These are phyloP conservation scores for Mortierella alpina DNA, from an alignment of 192 early-diverging fungal species.

Conservation along the genomic window DNA sequence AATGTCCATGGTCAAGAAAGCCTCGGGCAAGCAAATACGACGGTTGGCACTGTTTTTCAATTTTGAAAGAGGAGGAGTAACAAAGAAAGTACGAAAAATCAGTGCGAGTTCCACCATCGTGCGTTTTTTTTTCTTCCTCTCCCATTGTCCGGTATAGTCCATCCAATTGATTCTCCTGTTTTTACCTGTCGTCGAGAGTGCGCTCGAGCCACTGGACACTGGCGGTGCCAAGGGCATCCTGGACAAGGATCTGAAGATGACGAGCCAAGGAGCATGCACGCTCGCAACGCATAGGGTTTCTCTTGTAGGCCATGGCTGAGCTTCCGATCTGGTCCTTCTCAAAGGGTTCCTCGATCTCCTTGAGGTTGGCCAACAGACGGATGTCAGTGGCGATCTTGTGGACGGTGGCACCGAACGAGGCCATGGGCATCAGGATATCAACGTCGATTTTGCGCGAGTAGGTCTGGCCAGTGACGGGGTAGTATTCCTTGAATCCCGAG, in stretches of 20 bases:
- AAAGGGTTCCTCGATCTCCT: slow-evolving; percentile 99
- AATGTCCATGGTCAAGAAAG: slow-evolving; percentile 97
- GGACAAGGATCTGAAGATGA: slow-evolving; percentile 92
- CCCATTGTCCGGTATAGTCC: not conserved
- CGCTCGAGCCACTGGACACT: slow-evolving; percentile 98
- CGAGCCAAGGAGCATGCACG: slow-evolving; percentile 95
- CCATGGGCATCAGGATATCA: slow-evolving; percentile 86
- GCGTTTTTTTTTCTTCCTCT: not conserved
- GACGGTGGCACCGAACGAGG: slow-evolving; percentile 94
- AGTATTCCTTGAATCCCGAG: slow-evolving; percentile 84
- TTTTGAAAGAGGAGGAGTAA: not conserved
- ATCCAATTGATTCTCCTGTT: not conserved
- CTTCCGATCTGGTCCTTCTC: slow-evolving; percentile 99
- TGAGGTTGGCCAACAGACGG: slow-evolving; percentile 93
- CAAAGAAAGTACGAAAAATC: not conserved
- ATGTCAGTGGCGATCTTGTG: slow-evolving; percentile 98
- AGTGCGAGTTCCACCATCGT: not conserved
- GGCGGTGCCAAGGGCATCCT: slow-evolving; percentile 89
- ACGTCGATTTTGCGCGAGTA: slow-evolving; percentile 98
- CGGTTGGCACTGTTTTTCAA: slow-evolving; percentile 80
- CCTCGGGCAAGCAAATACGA: slow-evolving; percentile 94
- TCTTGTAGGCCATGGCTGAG: slow-evolving; percentile 99
- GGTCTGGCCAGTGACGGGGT: slow-evolving; percentile 96
- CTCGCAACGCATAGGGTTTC: slow-evolving; percentile 99
- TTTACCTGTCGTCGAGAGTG: slow-evolving; percentile 90